Evolutionary conservation across 2,329 filamentous ascomycete species (phyloP), one percentile per base, ranked within the genome.

Genomic region (Lasiodiplodia theobromae): DNA sequence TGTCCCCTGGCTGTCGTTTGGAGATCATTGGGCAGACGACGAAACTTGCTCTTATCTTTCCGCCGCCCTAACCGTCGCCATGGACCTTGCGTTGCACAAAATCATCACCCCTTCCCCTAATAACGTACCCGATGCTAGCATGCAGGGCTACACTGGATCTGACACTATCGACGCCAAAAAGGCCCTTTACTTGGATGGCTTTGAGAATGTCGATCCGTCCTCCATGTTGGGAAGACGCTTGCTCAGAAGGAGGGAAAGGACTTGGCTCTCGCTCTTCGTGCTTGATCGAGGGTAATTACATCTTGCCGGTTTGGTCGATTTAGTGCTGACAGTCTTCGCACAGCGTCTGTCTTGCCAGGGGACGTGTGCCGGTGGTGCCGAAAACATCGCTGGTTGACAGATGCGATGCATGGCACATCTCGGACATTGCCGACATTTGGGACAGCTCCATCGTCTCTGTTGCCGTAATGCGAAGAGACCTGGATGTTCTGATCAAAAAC

Each of bases 401-500:
- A 58, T 92, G 91, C 72, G 90, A 93, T 71, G 82, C 84, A 8
- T 93, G 91, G 91, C 90, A 92, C 72, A 79, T 86, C 16, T 88
- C 87, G 10, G 83, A 85, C 40, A 83, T 89, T 66, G 87, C 89
- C 1, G 89, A 92, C 73, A 82, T 84, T 14, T 89, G 89, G 75
- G 91, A 93, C 75, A 89, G 90, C 0, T 88, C 90, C n/a, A 82
- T 92, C 63, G 86, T 91, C 18, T 92, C 90, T 0, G 91, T 92
- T 81, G 88, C 90, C 0, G 89, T 92, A 4, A 78, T 93, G 11
- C 84, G 91, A 66, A 83, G 91, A 74, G 89, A 92, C 72, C 75
- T 93, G 68, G 66, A 68, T 16, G 66, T 68, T 12, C 38, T 68
- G 7, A 68, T 68, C 23, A 63, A 44, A 21, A 68, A 63, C 23